Base-by-base conservation (phyloP, 306 rosid genomes). In the Pyrus bretschneideri region DNA sequence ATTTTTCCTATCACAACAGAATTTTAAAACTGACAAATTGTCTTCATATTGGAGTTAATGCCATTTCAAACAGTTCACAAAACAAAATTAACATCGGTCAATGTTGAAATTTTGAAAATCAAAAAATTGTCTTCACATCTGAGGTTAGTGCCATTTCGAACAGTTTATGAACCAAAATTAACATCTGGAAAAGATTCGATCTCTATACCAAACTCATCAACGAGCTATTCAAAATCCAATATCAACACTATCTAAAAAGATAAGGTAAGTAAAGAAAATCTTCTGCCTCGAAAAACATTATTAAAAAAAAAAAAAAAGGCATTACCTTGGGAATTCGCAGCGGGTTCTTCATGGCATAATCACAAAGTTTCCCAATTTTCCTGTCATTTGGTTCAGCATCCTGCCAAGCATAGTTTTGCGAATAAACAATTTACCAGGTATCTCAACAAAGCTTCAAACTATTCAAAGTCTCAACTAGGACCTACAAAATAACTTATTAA, bases 251-350 rank as follows among this genome's bases (percentile, higher is more conserved):
- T 29, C 67, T 1, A 14, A 49, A 29, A 46, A 46, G 33, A 38
- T 6, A 29, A 44, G 3, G 3, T 42, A 45, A 23, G 30, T 7
- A 49, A 31, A 63, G 51, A 22, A 70, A 67, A 69, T 18, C 45
- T 79, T 23, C 33, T 25, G 2, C 10, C 3, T 3, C 1, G 31
- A 27, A 61, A 51, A 27, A 4, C 51, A 10, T 5, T 0, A 30
- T 25, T 23, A 67, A 58, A 9, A 13, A 44, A 31, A 45, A 63
- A 9, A 5, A 35, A 10, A 31, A 38, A 38, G 10, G 40, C 46
- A 62, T 78, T 65, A 88, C 91, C 85, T 88, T 85, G 52, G 91
- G 91, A 51, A 88, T 83, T 29, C 91, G 85, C 82, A 88, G 55
- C 0, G 89, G 91, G 55, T 88, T 88, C 78, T 81, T 88, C 22